Base-by-base conservation (phyloP, 2,329 filamentous ascomycete genomes). In the Dactylellina cionopaga region DNA sequence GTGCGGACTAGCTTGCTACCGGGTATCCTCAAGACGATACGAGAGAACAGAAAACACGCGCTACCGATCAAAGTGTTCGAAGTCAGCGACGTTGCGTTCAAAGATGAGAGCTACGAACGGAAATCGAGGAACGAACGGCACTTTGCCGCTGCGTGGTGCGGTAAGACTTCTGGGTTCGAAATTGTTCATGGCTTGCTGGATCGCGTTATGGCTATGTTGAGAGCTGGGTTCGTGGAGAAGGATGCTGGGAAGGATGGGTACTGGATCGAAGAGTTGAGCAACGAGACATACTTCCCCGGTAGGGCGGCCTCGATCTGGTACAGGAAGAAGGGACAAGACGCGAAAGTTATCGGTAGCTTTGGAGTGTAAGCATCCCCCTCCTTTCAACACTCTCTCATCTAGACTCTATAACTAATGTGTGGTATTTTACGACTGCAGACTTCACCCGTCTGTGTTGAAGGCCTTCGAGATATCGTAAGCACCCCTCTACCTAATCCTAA, bases 101-200 rank as follows among this genome's bases (percentile, higher is more conserved):
- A 98, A 83, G 94, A 96, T 78, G 82, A 89, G 74, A 84, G 84
- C 11, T 81, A 88, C 47, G 95, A 99, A 85, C 88, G 95, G 75
- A 92, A 92, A 83, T 90, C 89, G 76, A 88, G 92, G 76, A 99
- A 99, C 80, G 92, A 97, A 84, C 86, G 94, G 63, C 94, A 96
- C 83, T 98, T 96, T 80, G 92, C 92, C n/a, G 95, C 93, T 7
- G 93, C 92, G 1, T 96, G 90, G 86, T 97, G 94, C 81, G 93
- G 93, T 79, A 96, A 95, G 85, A 92, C 89, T 2, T 92, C 90
- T 77, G 95, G 96, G 41, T 99, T 99, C 81, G 95, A 99, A 82
- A 84, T 96, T 75, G 92, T 99, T 2, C 96, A 99, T 82, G 95
- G 95, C 66, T 85, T 99, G 75, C 84, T 99, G 43, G 95, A 99